Evolutionary conservation across 257 asterid species (phyloP), one percentile per base, ranked within the genome.

Genomic region (Rehmannia glutinosa): DNA sequence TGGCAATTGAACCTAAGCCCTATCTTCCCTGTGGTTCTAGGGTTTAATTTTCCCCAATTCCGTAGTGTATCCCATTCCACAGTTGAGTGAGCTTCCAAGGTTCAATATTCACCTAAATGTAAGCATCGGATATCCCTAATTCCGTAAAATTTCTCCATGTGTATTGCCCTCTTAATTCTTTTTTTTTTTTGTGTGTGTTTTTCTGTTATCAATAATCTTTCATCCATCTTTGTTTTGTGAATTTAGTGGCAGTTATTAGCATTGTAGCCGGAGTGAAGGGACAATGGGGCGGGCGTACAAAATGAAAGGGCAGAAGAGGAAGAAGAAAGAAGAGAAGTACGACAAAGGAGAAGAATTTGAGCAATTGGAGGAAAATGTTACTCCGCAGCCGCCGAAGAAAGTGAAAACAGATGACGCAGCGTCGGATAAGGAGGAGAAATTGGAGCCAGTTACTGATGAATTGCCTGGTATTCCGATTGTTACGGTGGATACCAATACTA

Each of bases 401-500:
- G 73, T 24, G 71, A 87, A 72, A 58, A 52, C 73, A 5, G 84
- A 77, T 25, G 71, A 0, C 24, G 64, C 66, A 3, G 81, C 5
- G 38, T 50, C 59, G 13, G 84, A 75, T 1, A 71, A 69, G 13
- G 81, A 66, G 60, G 90, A 75, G 75, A 81, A 58, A 52, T 59
- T 45, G 24, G 90, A 74, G 71, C 51, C 76, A 50, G 72, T 47
- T 35, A 73, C 55, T 20, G 77, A 70, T 60, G 83, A 84, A 50
- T 50, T 82, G 76, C 84, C 95, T 33, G 92, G 98, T 2, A 80
- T 93, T 67, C 96, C 97, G 21, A 60, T 75, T 74, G 78, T 69
- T 39, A 65, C 63, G 1, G 75, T 69, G 63, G 87, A 82, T n/a
- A 61, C 71, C 0, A 32, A 66, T 27, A 20, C n/a, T 24, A 77